These are phyloP conservation scores for Lyophyllum atratum DNA, from an alignment of 768 basidiomycete genomes.

Conservation along the genomic window DNA sequence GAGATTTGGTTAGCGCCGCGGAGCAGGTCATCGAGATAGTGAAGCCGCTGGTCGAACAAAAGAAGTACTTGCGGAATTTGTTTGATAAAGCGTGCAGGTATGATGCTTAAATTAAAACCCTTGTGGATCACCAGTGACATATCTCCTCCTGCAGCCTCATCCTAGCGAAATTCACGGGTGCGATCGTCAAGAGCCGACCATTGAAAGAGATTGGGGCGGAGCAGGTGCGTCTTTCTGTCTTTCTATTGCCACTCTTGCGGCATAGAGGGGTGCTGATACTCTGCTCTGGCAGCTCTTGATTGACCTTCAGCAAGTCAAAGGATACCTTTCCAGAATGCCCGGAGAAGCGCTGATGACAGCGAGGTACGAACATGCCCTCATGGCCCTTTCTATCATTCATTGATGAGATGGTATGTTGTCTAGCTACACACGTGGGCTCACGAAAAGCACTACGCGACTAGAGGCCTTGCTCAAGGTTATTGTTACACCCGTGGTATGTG, in stretches of 20 bases:
- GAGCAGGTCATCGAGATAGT: slow-evolving; percentile 79
- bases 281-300: slow-evolving; percentile 67
- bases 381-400: background rate
- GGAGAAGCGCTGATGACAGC: slow-evolving; percentile 62
- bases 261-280: background rate
- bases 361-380: slow-evolving; percentile 39
- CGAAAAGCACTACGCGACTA: slow-evolving; percentile 76
- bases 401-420: slow-evolving; percentile 1
- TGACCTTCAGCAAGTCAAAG: slow-evolving; percentile 87
- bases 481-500: slow-evolving; percentile 83
- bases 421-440: slow-evolving; percentile 83
- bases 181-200: slow-evolving; percentile 88
- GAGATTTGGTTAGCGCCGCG: slow-evolving; percentile 71
- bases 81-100: slow-evolving; percentile 94
- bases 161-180: slow-evolving; percentile 85
- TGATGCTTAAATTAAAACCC: slow-evolving; percentile 12
- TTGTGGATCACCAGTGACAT: background rate
- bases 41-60: slow-evolving; percentile 85
- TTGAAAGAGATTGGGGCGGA: slow-evolving; percentile 93
- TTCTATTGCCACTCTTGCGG: background rate
- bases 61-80: slow-evolving; percentile 92
- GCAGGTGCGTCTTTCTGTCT: slow-evolving; percentile 57
- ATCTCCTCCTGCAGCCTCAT: slow-evolving; percentile 58
- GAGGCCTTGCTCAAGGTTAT: slow-evolving; percentile 96
- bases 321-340: slow-evolving; percentile 80